Evolutionary conservation across 2,329 filamentous ascomycete species (phyloP), one percentile per base, ranked within the genome.

Genomic region (Alternaria ethzedia): DNA sequence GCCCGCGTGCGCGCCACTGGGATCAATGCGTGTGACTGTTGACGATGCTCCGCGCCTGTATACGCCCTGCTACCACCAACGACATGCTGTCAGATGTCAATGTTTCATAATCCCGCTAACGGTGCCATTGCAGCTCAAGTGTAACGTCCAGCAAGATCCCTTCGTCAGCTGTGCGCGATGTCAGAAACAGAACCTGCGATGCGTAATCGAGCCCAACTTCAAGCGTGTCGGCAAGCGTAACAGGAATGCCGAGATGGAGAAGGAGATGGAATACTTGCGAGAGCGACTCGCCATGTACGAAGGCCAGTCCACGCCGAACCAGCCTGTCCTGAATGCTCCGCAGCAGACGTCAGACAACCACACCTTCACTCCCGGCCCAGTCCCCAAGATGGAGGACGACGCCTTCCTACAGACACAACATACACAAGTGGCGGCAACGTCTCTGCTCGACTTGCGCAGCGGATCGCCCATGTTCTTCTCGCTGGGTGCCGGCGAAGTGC

Each of bases 141-240:
- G 92, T 85, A 91, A 95, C 83, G 92, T 95, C 70, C 85, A 92
- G 71, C 91, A 94, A 81, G 91, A 93, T 26, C 91, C 91, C 17
- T 94, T 94, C 79, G 87, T 89, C 73, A 88, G 88, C 72, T 96
- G 92, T 82, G 89, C 89, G 57, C 87, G 92, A 60, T 96, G 92
- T 82, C 88, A 88, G 77, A 91, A 93, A 73, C 87, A 94, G 75
- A 92, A 91, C 80, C 89, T 95, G 65, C 88, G 90, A 65, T 96
- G 92, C 85, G 92, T 93, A 79, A 95, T 96, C 79, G 91, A 95
- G 79, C 92, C 91, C 74, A 93, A 94, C 80, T 95, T 95, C 82
- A 94, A 94, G 85, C 89, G 92, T 71, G 85, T 94, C 17, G 91
- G 92, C 67, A 96, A 96, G 83, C 87, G 92, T 45, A 91, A 89